Conservation (phyloP, 2,329 filamentous ascomycete genomes). For the Ceratocystis ficicola region DNA sequence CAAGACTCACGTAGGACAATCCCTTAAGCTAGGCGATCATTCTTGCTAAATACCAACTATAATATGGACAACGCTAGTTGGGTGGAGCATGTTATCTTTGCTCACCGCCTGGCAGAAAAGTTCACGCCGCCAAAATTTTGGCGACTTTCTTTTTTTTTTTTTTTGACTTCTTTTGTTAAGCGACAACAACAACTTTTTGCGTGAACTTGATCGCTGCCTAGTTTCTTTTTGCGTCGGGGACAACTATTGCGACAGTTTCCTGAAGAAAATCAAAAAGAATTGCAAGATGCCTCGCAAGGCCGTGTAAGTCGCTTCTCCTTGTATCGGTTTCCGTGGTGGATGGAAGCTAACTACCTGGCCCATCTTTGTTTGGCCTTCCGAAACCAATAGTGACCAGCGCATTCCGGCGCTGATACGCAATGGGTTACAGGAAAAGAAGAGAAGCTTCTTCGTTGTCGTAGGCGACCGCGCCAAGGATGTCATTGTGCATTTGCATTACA, state of each 20-base stretch:
- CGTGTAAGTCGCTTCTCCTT: conserved; percentile 32
- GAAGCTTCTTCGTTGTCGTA: conserved; percentile 94
- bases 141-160: conserved; percentile 27
- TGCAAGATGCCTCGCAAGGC: conserved; percentile 48
- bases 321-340: neutral
- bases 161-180: neutral
- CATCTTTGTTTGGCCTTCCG: conserved; percentile 10
- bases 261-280: conserved; percentile 12
- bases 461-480: conserved; percentile 91
- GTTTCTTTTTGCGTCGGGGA: neutral
- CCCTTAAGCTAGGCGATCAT: no score
- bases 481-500: conserved; percentile 85
- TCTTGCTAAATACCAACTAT: neutral
- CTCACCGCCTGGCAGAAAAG: conserved; percentile 34
- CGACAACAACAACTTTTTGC: neutral
- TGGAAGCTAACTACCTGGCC: neutral
- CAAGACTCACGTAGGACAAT: neutral
- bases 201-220: no score
- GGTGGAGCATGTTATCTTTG: neutral
- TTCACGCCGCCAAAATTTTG: conserved; percentile 30
- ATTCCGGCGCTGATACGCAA: conserved; percentile 86
- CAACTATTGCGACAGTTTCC: neutral
- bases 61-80: neutral
- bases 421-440: conserved; percentile 88
- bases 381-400: conserved; percentile 57